Percentiles rank a stretch among this genome's conserved stretches.
Evolutionary conservation across 148 eudicot species (phyloP).

Genomic region (Simmondsia chinensis): DNA sequence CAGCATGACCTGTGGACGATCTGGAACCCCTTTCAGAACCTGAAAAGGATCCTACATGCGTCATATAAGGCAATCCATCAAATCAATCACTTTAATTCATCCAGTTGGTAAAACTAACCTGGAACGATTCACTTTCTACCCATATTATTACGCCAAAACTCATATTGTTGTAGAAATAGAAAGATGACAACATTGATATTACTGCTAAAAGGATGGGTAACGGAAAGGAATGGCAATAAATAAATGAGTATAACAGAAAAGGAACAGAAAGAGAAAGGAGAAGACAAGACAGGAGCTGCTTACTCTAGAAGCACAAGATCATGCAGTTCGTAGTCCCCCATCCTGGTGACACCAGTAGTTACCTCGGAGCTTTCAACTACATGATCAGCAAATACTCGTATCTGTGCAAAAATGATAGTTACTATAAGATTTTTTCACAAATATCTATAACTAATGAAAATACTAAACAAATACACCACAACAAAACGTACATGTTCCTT

Average conservation of each 20-base stretch:
- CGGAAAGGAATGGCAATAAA: too few relatives aligned
- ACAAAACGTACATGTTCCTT: constrained; percentile 52
- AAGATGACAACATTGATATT: too few relatives aligned
- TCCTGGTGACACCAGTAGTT: constrained; percentile 80
- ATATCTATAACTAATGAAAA: neutral
- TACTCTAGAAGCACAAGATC: constrained; percentile 95
- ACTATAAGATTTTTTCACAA: too few relatives aligned
- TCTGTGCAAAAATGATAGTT: constrained; percentile 24
- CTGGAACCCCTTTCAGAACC: constrained; percentile 94
- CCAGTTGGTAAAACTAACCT: constrained; percentile 35
- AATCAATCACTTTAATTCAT: neutral
- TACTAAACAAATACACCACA: neutral
- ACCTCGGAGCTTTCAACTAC: constrained; percentile 98
- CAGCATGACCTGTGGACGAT: constrained; percentile 80
- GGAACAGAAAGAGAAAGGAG: neutral
- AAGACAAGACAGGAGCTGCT: constrained; percentile 13
- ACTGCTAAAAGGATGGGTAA: too few relatives aligned
- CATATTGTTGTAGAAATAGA: constrained; percentile 49
- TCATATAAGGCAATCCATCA: constrained; percentile 2
- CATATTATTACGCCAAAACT: constrained; percentile 95
- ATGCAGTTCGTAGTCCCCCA: constrained; percentile 96
- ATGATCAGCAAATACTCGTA: constrained; percentile 93
- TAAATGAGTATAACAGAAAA: neutral
- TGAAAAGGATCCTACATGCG: constrained; percentile 14
- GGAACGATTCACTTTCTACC: constrained; percentile 96